Evolutionary conservation across 805 yeast genomes (phyloP).

Genomic region (Schwanniomyces polymorphus): DNA sequence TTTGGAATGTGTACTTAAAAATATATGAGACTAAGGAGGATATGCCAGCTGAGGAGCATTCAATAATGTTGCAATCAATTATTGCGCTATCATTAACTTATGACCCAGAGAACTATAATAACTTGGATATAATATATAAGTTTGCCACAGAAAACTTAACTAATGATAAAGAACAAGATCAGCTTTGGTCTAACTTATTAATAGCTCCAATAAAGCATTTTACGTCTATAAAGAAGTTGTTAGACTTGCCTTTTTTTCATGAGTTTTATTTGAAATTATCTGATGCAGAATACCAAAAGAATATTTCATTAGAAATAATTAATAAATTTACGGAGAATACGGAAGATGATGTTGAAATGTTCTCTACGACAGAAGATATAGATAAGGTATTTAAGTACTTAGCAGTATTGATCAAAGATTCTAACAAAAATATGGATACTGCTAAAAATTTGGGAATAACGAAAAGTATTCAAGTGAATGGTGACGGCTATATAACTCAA

Average conservation of each 20-base stretch:
- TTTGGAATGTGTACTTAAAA: conserved; percentile 64
- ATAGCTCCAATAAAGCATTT: conserved; percentile 50
- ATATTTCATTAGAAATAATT: conserved; percentile 61
- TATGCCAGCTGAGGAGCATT: conserved; percentile 64
- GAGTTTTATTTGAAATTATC: conserved; percentile 54
- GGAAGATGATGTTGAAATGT: conserved; percentile 30
- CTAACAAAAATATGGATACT: conserved; percentile 27
- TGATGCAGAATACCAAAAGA: conserved; percentile 50
- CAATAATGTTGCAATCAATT: conserved; percentile 64
- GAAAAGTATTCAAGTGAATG: conserved; percentile 28
- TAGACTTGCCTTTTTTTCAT: conserved; percentile 50
- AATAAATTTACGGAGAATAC: conserved; percentile 46
- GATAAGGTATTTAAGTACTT: conserved; percentile 61
- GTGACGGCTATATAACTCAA: conserved; percentile 25
- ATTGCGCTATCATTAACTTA: conserved; percentile 63
- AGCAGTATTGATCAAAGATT: conserved; percentile 49
- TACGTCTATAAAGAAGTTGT: conserved; percentile 36
- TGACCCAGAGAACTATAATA: conserved; percentile 60
- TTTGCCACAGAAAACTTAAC: conserved; percentile 48
- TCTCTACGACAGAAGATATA: conserved; percentile 45
- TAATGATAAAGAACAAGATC: conserved; percentile 22
- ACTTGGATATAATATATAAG: conserved; percentile 61
- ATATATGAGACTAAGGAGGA: conserved; percentile 61
- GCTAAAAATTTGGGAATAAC: conserved; percentile 41
- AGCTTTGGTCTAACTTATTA: conserved; percentile 47